phyloP scores from a whole-genome alignment of 345 rosid genomes.

The Citrus inodora region DNA sequence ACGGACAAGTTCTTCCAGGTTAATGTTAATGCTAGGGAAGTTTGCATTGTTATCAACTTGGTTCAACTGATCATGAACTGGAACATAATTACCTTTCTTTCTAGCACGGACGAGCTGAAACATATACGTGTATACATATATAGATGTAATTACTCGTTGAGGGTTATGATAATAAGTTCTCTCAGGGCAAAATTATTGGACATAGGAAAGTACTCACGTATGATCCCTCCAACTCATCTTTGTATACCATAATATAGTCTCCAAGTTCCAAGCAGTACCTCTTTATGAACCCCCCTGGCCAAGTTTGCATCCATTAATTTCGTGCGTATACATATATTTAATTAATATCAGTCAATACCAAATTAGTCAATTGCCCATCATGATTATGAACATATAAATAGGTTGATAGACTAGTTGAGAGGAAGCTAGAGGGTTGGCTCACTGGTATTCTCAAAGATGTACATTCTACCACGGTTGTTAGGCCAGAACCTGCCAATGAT shows the following conservation, averaged over 20 bases:
- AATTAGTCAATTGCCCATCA: too few relatives aligned
- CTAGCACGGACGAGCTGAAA: slow-evolving; percentile 1
- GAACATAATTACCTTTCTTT: not conserved
- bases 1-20: not conserved
- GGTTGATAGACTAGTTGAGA: not conserved
- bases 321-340: too few relatives aligned
- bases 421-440: not conserved
- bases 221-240: not conserved
- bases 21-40: not conserved
- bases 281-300: not conserved
- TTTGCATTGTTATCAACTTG: not conserved
- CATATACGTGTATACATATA: too few relatives aligned
- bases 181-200: not conserved
- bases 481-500: slow-evolving; percentile 5
- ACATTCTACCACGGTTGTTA: not conserved
- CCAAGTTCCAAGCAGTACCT: not conserved
- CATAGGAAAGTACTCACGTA: not conserved
- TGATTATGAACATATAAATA: not conserved
- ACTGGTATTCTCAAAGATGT: slow-evolving; percentile 6
- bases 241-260: not conserved
- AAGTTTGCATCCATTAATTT: not conserved
- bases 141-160: not conserved
- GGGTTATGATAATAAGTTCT: too few relatives aligned
- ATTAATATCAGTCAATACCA: not conserved
- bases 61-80: not conserved